Percentiles rank a stretch among this genome's conserved stretches.
Conservation (phyloP, 2,329 filamentous ascomycete genomes). For the Penicillium sp. region DNA sequence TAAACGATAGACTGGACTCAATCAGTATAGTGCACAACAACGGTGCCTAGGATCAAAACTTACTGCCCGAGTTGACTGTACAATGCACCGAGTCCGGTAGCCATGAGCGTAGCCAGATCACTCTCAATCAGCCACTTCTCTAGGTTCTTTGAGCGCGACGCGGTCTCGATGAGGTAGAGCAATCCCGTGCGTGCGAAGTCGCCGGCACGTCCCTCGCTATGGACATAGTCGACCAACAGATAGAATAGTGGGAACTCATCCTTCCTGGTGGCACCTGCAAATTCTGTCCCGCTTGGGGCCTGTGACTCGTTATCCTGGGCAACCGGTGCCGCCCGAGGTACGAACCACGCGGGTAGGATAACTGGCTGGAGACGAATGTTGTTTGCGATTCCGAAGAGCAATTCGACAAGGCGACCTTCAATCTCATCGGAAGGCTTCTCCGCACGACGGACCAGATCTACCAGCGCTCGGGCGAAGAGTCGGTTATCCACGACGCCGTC, state of each 20-base stretch:
- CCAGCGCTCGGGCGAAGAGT: conserved; percentile 81
- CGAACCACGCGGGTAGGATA: conserved; percentile 91
- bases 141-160: conserved; percentile 75
- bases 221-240: conserved; percentile 92
- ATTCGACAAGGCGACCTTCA: conserved; percentile 84
- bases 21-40: conserved; percentile 46
- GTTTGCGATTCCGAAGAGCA: conserved; percentile 93
- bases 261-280: conserved; percentile 81
- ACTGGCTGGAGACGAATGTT: conserved; percentile 89
- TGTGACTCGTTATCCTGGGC: conserved; percentile 42
- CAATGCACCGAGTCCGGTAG: conserved; percentile 81
- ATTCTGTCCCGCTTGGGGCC: conserved; percentile 61
- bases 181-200: conserved; percentile 95
- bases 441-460: conserved; percentile 80
- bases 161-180: conserved; percentile 93
- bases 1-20: conserved; percentile 74
- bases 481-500: conserved; percentile 89
- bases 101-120: conserved; percentile 95
- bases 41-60: conserved; percentile 12
- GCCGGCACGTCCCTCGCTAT: conserved; percentile 89
- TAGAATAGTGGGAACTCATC: conserved; percentile 97
- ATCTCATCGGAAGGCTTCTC: conserved; percentile 69
- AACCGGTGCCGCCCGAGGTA: conserved; percentile 51
- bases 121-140: conserved; percentile 98
- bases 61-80: conserved; percentile 68